Percentiles rank a stretch among this genome's conserved stretches.
Evolutionary conservation across 805 yeast genomes (phyloP).

Genomic region (Yamadazyma nakazawae): DNA sequence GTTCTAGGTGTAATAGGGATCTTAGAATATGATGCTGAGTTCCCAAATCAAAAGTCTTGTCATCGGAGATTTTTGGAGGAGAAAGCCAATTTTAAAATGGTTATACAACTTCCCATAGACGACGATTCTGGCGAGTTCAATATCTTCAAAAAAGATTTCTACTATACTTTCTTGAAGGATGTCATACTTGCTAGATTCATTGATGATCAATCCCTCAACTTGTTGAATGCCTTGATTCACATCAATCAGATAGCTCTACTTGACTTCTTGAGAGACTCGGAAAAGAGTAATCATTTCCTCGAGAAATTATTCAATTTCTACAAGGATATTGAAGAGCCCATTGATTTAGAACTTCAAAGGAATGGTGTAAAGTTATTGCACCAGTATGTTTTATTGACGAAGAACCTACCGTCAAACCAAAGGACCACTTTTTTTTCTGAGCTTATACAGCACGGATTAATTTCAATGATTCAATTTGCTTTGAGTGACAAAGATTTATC

Average conservation of each 20-base stretch:
- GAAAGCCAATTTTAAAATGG: constrained; percentile 64
- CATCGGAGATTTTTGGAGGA: constrained; percentile 63
- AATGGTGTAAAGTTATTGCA: constrained; percentile 78
- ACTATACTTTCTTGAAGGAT: constrained; percentile 79
- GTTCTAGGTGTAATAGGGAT: constrained; percentile 65
- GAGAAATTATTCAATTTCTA: constrained; percentile 59
- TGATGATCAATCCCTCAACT: constrained; percentile 74
- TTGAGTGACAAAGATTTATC: constrained; percentile 48
- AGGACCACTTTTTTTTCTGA: constrained; percentile 61
- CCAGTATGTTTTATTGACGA: constrained; percentile 76
- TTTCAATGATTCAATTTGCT: constrained; percentile 69
- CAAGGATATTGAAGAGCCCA: neutral
- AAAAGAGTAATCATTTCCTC: constrained; percentile 43
- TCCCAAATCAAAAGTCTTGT: constrained; percentile 74
- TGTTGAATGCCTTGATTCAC: constrained; percentile 65
- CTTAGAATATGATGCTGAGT: constrained; percentile 85
- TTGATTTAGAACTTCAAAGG: constrained; percentile 35
- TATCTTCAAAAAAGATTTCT: constrained; percentile 70
- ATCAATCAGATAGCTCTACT: constrained; percentile 67
- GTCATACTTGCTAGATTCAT: constrained; percentile 77
- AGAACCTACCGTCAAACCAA: constrained; percentile 57
- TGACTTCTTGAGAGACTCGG: constrained; percentile 50
- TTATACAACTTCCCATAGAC: constrained; percentile 54
- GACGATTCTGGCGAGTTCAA: constrained; percentile 38
- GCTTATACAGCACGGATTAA: constrained; percentile 65